Conservation (phyloP, 139 green algal genomes). For the Monoraphidium neglectum region DNA sequence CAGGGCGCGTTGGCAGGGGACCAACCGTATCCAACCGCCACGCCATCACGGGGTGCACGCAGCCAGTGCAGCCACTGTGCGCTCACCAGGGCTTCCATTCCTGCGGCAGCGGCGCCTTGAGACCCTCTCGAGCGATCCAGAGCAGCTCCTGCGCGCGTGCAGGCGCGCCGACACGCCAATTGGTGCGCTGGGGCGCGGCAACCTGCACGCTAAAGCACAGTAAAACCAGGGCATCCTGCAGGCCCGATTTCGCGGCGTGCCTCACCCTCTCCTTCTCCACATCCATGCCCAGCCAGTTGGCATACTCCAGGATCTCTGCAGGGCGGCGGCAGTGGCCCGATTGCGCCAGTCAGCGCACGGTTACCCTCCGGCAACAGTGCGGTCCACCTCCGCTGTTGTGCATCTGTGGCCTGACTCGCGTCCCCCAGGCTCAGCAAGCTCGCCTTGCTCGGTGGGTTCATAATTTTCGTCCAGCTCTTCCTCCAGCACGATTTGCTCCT, state of each 20-base stretch:
- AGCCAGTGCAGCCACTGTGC: background rate
- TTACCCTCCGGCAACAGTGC: background rate
- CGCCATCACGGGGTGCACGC: too few species aligned
- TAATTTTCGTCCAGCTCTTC: conserved; percentile 82
- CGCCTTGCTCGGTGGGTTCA: conserved; percentile 69
- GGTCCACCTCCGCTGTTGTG: too few species aligned
- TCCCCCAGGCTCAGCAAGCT: too few species aligned
- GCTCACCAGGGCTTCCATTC: conserved; percentile 80
- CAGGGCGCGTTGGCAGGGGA: too few species aligned
- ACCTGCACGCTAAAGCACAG: too few species aligned
- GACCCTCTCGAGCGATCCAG: conserved; percentile 77
- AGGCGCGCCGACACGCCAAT: too few species aligned
- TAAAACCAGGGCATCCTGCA: too few species aligned
- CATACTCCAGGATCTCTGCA: conserved; percentile 82
- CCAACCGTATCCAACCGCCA: too few species aligned
- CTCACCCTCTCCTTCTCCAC: conserved; percentile 59
- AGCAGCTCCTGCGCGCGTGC: conserved; percentile 68
- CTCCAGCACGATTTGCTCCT: conserved; percentile 58
- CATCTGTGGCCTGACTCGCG: too few species aligned
- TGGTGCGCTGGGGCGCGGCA: too few species aligned
- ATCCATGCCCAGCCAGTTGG: conserved; percentile 84
- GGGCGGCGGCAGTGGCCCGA: background rate
- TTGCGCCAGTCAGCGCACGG: too few species aligned
- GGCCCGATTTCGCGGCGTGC: background rate
- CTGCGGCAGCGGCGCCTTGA: conserved; percentile 76